phyloP scores from a whole-genome alignment of 352 stramenopile species.

The Thalassiosira exigua region DNA sequence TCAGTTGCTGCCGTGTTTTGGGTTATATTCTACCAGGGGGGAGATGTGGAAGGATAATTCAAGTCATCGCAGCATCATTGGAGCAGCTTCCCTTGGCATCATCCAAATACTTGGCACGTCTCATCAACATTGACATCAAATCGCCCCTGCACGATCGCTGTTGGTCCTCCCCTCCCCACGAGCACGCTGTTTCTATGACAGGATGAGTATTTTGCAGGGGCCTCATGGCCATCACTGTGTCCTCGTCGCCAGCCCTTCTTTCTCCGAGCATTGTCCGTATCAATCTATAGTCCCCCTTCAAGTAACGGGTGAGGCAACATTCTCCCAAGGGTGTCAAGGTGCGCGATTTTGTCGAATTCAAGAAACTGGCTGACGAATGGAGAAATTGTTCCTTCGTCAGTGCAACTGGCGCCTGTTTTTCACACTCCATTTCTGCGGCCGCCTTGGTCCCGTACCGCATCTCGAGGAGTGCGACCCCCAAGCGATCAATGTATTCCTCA shows the following conservation, averaged over 20 bases:
- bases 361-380: constrained; percentile 15
- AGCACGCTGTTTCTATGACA: constrained; percentile 20
- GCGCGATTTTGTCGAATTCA: constrained; percentile 1
- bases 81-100: no score
- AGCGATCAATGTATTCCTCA: constrained; percentile 25
- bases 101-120: constrained; percentile 24
- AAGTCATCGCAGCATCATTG: no score
- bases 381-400: neutral
- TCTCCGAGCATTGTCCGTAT: no score
- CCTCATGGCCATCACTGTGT: neutral
- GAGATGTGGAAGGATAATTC: no score
- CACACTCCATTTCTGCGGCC: constrained; percentile 2
- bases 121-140: constrained; percentile 27
- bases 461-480: constrained; percentile 1
- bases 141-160: constrained; percentile 3
- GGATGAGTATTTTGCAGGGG: constrained; percentile 18
- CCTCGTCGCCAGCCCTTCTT: constrained; percentile 20
- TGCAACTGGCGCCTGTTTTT: constrained; percentile 1
- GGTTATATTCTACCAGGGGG: no score
- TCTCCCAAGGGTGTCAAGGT: constrained; percentile 21
- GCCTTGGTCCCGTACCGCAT: constrained; percentile 6
- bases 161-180: constrained; percentile 25
- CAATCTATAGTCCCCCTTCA: constrained; percentile 27
- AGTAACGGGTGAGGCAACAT: constrained; percentile 24
- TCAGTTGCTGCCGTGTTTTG: no score